Base-by-base conservation (phyloP, 352 stramenopile genomes). In the Globisporangium irregulare region DNA sequence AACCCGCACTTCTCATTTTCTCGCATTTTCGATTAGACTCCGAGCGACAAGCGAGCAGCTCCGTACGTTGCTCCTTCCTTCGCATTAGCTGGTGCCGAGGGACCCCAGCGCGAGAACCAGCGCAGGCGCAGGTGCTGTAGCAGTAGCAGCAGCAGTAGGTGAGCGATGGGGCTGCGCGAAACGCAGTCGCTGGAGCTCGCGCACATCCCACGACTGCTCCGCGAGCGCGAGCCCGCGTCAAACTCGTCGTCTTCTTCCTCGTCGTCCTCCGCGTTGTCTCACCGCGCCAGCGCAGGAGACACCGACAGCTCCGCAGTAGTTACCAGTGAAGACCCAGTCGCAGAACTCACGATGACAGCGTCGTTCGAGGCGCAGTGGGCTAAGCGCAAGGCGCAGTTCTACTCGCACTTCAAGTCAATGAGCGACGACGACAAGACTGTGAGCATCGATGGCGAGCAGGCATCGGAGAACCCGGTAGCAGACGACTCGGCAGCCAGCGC, bases 391-490 rank as follows among this genome's bases (percentile, higher is more conserved):
- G 58, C 77, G 48, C 77, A 80, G 14, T 82, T 87, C 56, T 48
- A 84, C 50, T 66, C 79, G 61, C 79, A 85, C 57, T 87, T 87
- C 59, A 75, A 76, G 62, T 73, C 74, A 24, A n/a, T 54, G 27
- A 38, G 56, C 10, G 76, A 78, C 7, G 66, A 66, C 36, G 63
- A 63, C 56, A 60, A 54, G 32, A 15, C 25, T 7, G 54, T 24
- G 15, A 34, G 32, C 46, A 15, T n/a, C 2, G 51, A 60, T 14
- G 34, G 12, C 9, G 32, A 14, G 8, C 51, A 51, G 43, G 9
- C 43, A 7, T 22, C 36, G 18, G 27, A 62, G 36, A 38, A 41
- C 0, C n/a, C 27, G 6, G 41, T 46, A 29, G 32, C 60, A 18
- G 67, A 63, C 9, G 57, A 69, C 2, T 41, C 69, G 43, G 48